A percentile compares a stretch with the other conserved stretches of the same genome.
These are phyloP conservation scores for Epichloe typhina DNA, from an alignment of 2,329 filamentous ascomycete genomes.

Conservation along the genomic window DNA sequence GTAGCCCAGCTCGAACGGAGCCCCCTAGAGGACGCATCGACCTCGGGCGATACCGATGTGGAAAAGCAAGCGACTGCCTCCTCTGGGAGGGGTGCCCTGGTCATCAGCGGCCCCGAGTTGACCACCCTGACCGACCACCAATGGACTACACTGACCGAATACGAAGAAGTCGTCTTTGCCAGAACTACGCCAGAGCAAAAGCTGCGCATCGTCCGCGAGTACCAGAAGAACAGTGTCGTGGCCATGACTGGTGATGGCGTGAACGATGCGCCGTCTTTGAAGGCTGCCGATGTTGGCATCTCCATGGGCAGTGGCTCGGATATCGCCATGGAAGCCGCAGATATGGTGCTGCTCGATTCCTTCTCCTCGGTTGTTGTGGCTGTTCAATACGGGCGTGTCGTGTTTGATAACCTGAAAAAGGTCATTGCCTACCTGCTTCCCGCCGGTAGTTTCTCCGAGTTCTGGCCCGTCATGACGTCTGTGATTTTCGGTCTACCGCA, in stretches of 20 bases:
- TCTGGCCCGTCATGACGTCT: slow-evolving; percentile 64
- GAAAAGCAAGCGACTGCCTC: slow-evolving; percentile 9
- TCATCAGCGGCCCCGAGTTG: slow-evolving; percentile 53
- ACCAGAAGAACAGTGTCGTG: slow-evolving; percentile 54
- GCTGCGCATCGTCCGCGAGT: slow-evolving; percentile 63
- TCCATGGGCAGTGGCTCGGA: slow-evolving; percentile 71
- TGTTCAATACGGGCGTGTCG: slow-evolving; percentile 57
- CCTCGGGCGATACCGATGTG: slow-evolving; percentile 11
- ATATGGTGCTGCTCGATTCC: slow-evolving; percentile 67
- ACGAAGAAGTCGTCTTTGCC: slow-evolving; percentile 62
- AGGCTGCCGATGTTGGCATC: slow-evolving; percentile 71
- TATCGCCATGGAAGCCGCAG: slow-evolving; percentile 68
- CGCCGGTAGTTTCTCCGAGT: slow-evolving; percentile 61
- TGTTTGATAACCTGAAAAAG: slow-evolving; percentile 74
- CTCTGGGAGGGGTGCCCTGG: slow-evolving; percentile 33
- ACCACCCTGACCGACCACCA: slow-evolving; percentile 51
- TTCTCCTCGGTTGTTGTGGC: slow-evolving; percentile 62
- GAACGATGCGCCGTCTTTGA: slow-evolving; percentile 72
- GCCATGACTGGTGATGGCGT: slow-evolving; percentile 82
- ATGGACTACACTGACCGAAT: slow-evolving; percentile 52
- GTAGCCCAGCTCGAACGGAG: slow-evolving; percentile 36
- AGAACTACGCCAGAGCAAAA: slow-evolving; percentile 70
- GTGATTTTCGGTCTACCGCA: slow-evolving; percentile 61
- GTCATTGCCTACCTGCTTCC: slow-evolving; percentile 56
- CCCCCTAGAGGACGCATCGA: not conserved